Evolutionary conservation across 768 basidiomycete genomes (phyloP).

Genomic region (Pleurotus tuber-regium): DNA sequence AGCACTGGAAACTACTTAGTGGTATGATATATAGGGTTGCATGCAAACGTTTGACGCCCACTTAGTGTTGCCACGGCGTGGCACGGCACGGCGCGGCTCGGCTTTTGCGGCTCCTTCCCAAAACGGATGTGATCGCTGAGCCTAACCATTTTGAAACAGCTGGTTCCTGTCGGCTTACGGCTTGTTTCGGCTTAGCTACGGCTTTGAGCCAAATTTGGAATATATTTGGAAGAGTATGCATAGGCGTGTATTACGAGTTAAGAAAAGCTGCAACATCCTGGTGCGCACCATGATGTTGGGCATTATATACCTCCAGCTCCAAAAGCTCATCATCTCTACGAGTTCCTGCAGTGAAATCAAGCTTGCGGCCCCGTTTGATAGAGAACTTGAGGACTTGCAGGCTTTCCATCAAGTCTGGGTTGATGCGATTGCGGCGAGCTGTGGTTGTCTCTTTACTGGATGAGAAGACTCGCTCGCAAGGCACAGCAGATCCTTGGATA

Average conservation of each 20-base stretch:
- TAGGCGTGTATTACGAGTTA: background rate
- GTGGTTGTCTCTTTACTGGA: constrained; percentile 29
- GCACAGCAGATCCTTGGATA: constrained; percentile 31
- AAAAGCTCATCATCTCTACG: constrained; percentile 14
- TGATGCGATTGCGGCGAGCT: constrained; percentile 20
- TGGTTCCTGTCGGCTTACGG: constrained; percentile 1
- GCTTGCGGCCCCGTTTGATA: constrained; percentile 17
- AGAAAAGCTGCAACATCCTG: background rate
- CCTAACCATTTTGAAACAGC: background rate
- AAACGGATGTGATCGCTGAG: constrained; percentile 4
- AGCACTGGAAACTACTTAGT: too few species aligned
- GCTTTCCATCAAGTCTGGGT: constrained; percentile 22
- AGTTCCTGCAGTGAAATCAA: constrained; percentile 24
- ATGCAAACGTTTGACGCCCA: too few species aligned
- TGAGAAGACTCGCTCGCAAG: constrained; percentile 29
- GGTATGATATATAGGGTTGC: too few species aligned
- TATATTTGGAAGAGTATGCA: background rate
- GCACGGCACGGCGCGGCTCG: constrained; percentile 14
- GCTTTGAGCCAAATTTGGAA: background rate
- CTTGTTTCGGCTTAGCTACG: background rate
- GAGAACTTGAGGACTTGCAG: constrained; percentile 30
- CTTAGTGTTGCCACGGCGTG: constrained; percentile 17
- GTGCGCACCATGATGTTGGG: background rate
- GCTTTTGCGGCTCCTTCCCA: constrained; percentile 11
- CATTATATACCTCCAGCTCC: constrained; percentile 5